phyloP scores from a whole-genome alignment of 192 early-diverging fungal genomes.

The Fimicolochytrium jonesii region DNA sequence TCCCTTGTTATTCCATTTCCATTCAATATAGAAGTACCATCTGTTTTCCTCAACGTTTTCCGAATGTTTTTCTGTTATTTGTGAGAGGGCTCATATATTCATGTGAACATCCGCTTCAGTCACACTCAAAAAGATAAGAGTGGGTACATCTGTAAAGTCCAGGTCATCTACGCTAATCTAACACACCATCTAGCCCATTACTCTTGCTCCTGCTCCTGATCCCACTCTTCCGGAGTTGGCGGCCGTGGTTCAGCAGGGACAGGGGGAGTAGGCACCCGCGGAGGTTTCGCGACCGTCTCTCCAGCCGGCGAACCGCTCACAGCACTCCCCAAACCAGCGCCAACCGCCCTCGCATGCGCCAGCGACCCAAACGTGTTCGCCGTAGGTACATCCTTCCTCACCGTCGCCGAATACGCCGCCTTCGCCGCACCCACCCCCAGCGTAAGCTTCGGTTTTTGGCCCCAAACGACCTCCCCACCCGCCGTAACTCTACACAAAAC shows the following conservation, averaged over 20 bases:
- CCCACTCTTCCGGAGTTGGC: slow-evolving; percentile 3
- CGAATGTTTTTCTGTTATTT: too few species aligned
- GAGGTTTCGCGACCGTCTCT: too few species aligned
- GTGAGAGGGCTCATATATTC: too few species aligned
- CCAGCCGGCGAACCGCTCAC: not conserved
- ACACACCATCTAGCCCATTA: too few species aligned
- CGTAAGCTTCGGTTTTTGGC: not conserved
- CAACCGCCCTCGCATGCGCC: not conserved
- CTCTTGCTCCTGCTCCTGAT: not conserved
- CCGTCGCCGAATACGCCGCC: not conserved
- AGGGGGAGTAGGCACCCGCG: not conserved
- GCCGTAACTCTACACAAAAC: not conserved
- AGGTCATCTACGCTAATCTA: too few species aligned
- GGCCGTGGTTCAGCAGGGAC: not conserved
- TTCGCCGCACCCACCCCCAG: not conserved
- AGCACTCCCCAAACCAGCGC: not conserved
- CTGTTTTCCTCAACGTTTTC: too few species aligned
- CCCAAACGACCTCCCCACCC: slow-evolving; percentile 5
- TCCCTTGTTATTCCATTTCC: too few species aligned
- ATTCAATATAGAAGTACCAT: too few species aligned
- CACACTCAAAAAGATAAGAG: too few species aligned
- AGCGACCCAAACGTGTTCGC: not conserved
- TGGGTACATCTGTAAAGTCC: too few species aligned
- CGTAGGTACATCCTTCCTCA: not conserved
- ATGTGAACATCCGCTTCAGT: too few species aligned